Evolutionary conservation across 176 grass and related monocot genomes (phyloP).

Genomic region (Oryza meyeriana): DNA sequence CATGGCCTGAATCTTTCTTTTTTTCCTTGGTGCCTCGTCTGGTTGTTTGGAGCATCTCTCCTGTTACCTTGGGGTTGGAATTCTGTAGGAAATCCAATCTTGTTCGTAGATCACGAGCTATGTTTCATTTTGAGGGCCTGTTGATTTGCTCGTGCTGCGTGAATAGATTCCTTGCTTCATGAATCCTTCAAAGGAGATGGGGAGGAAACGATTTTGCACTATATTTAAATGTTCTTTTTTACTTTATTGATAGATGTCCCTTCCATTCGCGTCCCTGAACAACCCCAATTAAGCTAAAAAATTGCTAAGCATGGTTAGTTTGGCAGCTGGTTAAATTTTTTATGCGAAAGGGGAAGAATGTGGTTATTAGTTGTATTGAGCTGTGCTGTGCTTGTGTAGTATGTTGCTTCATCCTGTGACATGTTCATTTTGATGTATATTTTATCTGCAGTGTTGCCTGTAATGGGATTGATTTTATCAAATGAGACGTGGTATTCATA

Average conservation of each 20-base stretch:
- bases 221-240: neutral
- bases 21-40: neutral
- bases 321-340: neutral
- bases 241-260: neutral
- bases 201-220: neutral
- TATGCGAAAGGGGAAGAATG: neutral
- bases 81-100: neutral
- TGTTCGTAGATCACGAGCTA: neutral
- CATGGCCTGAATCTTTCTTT: neutral
- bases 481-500: constrained; percentile 3
- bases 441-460: neutral
- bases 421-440: neutral
- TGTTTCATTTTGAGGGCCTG: neutral
- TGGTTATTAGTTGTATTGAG: neutral
- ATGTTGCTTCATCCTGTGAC: neutral
- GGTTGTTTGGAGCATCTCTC: neutral
- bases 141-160: neutral
- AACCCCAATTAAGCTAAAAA: neutral
- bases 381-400: neutral
- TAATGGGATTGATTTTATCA: neutral
- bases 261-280: too few relatives aligned
- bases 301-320: neutral
- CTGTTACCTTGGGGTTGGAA: neutral
- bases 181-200: neutral
- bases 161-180: neutral